Evolutionary conservation across 2,329 filamentous ascomycete genomes (phyloP), one percentile per base, ranked within the genome.

Genomic region (Cordyceps fumosorosea): DNA sequence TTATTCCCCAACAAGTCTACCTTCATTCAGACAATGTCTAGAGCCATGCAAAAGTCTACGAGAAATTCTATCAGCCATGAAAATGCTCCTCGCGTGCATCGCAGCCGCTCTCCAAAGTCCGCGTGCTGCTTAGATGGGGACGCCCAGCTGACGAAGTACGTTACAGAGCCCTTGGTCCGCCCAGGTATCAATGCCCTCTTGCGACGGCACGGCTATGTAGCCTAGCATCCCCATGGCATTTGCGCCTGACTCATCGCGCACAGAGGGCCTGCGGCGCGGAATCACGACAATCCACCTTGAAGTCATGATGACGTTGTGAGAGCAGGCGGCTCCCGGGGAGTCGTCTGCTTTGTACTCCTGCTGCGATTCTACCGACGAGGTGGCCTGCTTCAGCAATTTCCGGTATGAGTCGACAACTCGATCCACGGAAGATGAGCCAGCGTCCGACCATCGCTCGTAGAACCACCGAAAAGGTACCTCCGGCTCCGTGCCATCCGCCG

Each of bases 181-280:
- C 62, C 62, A 63, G 3, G 56, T 63, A 8, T 63, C 62, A 56
- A 60, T 56, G 10, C 56, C 62, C 11, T n/a, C 42, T 47, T 63
- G 24, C 26, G 56, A 59, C 2, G 62, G 47, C 14, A 63, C 62
- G 16, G 51, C 56, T n/a, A 63, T 60, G 51, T 55, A 50, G 7
- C 80, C 80, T 56, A 82, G 58, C 79, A 82, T 81, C 1, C 77
- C 79, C 0, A 74, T 72, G 0, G 78, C 72, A 65, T 81, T 81
- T 1, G 76, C 76, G 47, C 74, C 77, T 1, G 74, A 70, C 0
- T 73, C 75, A 11, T 29, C 55, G 11, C 72, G 67, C 18, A 74
- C 69, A 0, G 69, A 72, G 0, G 70, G 74, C 4, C 63, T 67
- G 16, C 73, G 70, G 26, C 80, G 70, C 3, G 80, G 80, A 26